phyloP scores from a whole-genome alignment of 108 stramenopile genomes.

The Cyclotella atomus region DNA sequence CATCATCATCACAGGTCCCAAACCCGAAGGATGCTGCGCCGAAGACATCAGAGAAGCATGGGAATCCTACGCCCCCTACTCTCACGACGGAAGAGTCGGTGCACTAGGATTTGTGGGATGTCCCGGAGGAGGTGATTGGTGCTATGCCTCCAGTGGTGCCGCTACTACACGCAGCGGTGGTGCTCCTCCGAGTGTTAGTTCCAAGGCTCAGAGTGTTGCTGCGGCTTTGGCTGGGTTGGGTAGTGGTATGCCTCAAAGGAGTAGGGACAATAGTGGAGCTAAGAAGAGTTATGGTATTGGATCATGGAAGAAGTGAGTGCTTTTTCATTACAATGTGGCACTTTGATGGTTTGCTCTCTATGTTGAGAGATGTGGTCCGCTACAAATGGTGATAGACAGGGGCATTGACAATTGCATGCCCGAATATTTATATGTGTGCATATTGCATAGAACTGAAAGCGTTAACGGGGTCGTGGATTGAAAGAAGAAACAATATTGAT shows the following conservation, averaged over 20 bases:
- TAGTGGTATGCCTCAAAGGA: neutral
- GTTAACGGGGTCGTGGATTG: neutral
- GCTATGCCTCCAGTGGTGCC: constrained; percentile 15
- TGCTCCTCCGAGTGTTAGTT: neutral
- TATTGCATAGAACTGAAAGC: neutral
- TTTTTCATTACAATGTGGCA: neutral
- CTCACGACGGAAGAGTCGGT: constrained; percentile 6
- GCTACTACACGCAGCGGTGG: neutral
- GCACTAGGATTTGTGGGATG: constrained; percentile 22
- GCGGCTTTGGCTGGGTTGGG: constrained; percentile 35
- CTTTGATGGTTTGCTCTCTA: neutral
- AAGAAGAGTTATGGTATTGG: constrained; percentile 27
- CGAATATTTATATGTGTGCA: neutral
- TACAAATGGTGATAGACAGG: neutral
- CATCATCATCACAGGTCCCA: constrained; percentile 6
- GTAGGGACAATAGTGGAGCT: neutral
- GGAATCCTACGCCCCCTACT: constrained; percentile 27
- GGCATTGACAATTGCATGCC: neutral
- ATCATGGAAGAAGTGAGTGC: constrained; percentile 26
- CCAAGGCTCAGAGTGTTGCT: constrained; percentile 21
- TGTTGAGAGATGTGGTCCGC: neutral
- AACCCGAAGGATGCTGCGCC: constrained; percentile 17
- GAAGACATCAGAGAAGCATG: constrained; percentile 20
- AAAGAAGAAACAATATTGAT: constrained; percentile 2
- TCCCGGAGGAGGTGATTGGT: constrained; percentile 40